Base-by-base conservation (phyloP, 495 filamentous ascomycete genomes). In the Lepraria neglecta region DNA sequence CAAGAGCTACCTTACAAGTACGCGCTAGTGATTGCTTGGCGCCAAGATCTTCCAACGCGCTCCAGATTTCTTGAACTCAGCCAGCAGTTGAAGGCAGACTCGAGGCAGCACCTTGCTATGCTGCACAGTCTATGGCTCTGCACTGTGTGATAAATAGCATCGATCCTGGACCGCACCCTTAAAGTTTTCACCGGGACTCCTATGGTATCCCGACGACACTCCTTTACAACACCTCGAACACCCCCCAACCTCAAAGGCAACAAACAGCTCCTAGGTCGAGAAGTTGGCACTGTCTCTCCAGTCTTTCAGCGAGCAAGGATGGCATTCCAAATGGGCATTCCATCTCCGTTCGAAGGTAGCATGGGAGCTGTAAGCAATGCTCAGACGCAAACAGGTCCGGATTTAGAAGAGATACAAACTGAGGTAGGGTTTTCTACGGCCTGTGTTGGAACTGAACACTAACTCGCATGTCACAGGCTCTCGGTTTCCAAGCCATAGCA, bases 401-500 rank as follows among this genome's bases (percentile, higher is more conserved):
- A 86, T 58, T 76, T 89, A 9, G 73, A 78, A 44, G 76, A 81
- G 54, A 80, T 88, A 58, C 74, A 80, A 66, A 88, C 85, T 51
- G 81, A 84, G 73, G 78, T 79, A 69, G 42, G 59, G 45, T 60
- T 53, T 4, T 24, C 14, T 47, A 21, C 24, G 10, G 12, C 11
- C 6, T 30, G 10, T 24, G 0, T 30, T 30, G 6, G 24, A 17
- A 38, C 4, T 21, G 31, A 45, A 38, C 17, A 33, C 48, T 66
- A 40, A 72, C 46, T 24, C 53, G 10, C 35, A 56, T 55, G 30
- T 33, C 46, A 24, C 62, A 94, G 90, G 82, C 83, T 65, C 76
- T 98, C 44, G 92, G 90, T 1, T 97, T 97, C 73, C 80, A 87
- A 65, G 80, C 89, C 17, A 70, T 96, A 31, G 78, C 83, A 35